Evolutionary conservation across 306 rosid genomes (phyloP).

Genomic region (Crataegus laevigata): DNA sequence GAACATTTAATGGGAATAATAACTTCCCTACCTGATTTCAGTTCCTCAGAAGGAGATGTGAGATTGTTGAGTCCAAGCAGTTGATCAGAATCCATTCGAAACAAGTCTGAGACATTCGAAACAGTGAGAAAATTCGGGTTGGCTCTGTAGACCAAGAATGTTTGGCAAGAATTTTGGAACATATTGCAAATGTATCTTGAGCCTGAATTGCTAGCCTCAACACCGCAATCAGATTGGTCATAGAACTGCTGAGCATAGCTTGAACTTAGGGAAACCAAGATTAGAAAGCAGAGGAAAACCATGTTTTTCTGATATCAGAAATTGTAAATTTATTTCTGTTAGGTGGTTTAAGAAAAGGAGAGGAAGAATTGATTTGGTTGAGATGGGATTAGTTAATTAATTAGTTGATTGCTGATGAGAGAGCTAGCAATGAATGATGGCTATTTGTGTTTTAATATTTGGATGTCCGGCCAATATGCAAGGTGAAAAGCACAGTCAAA

Average conservation of each 20-base stretch:
- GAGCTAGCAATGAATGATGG: not conserved
- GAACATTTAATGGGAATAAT: conserved; percentile 46
- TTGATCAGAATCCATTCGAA: conserved; percentile 9
- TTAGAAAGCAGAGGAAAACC: conserved; percentile 30
- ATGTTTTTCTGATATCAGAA: conserved; percentile 9
- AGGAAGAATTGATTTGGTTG: not conserved
- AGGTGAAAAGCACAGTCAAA: conserved; percentile 9
- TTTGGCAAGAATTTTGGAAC: conserved; percentile 35
- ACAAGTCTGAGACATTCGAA: conserved; percentile 32
- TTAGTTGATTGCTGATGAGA: not conserved
- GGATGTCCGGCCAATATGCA: conserved; percentile 7
- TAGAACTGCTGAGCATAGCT: conserved; percentile 39
- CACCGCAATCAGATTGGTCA: conserved; percentile 26
- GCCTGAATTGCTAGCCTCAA: conserved; percentile 16
- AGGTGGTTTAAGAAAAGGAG: not conserved
- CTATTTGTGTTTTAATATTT: not conserved
- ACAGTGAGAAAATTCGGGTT: conserved; percentile 32
- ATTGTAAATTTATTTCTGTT: not conserved
- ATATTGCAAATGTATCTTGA: conserved; percentile 48
- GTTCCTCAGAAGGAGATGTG: conserved; percentile 21
- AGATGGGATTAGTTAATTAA: not conserved
- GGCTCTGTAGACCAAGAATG: conserved; percentile 55
- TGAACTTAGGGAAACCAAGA: conserved; percentile 24
- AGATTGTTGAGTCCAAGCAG: conserved; percentile 34
- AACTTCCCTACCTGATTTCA: conserved; percentile 46